Evolutionary conservation across 2,329 filamentous ascomycete species (phyloP), one percentile per base, ranked within the genome.

Genomic region (Beauveria varroae): DNA sequence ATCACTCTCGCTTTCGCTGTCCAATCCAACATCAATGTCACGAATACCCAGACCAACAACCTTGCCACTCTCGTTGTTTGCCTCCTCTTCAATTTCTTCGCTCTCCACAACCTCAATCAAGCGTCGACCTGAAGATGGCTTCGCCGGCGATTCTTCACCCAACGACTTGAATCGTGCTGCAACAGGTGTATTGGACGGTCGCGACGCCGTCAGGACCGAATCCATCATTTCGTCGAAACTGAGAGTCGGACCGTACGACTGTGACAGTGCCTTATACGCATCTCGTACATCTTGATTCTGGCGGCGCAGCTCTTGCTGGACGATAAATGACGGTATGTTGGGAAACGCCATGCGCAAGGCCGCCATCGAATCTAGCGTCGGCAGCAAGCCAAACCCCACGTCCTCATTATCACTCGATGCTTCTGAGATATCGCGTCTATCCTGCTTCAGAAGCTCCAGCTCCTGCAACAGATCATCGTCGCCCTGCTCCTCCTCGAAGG

Each of bases 321-420:
- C 76, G 8, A 71, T 64, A 3, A 69, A 65, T 7, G 71, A 64
- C 1, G 75, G 68, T 9, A 72, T 75, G 7, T 68, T 66, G 2
- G 80, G 80, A 49, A 81, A 83, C 0, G 79, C 78, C 18, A 69
- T 66, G 49, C 71, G 74, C 2, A 81, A 66, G n/a, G 73, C 70
- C 4, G 68, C 67, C 24, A 73, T 67, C 34, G 41, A 52, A 34
- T 57, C 55, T 26, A 59, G 40, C 40, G 30, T 62, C 2, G 51
- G 58, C 16, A 63, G 58, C 26, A 59, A 41, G 46, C 56, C 59
- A 20, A 46, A 57, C 12, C 46, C 55, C 20, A 55, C 51, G 18
- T 62, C 56, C 20, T 56, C 61, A 20, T 51, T 54, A 6, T 66
- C 65, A 41, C 58, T 58, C 22, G 61, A 63, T 30, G 65, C 63